A percentile compares a stretch with the other conserved stretches of the same genome.
Conservation (phyloP, 2,329 filamentous ascomycete genomes). For the Pyricularia grisea region DNA sequence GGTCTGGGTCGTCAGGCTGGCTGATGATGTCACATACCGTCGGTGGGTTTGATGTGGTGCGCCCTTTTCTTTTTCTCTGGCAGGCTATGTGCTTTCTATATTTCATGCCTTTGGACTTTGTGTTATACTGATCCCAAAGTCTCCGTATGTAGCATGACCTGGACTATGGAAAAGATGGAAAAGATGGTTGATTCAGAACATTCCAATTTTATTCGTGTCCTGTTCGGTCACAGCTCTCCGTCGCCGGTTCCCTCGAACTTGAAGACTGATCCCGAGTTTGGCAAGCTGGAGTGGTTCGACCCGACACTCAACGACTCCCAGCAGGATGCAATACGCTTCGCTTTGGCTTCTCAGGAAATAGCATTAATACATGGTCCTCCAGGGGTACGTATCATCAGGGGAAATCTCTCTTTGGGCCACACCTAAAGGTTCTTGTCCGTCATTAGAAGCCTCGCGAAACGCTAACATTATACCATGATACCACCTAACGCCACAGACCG, state of each 20-base stretch:
- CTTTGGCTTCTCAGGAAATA: slow-evolving; percentile 70
- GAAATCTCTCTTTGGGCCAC: neutral
- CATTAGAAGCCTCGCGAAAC: neutral
- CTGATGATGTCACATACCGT: slow-evolving; percentile 58
- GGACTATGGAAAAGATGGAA: slow-evolving; percentile 49
- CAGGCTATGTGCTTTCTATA: neutral
- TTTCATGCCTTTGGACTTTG: neutral
- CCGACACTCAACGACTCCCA: slow-evolving; percentile 55
- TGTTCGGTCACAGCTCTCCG: slow-evolving; percentile 50
- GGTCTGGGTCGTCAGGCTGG: slow-evolving; percentile 58
- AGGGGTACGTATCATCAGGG: slow-evolving; percentile 40
- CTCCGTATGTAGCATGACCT: slow-evolving; percentile 45
- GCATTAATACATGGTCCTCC: slow-evolving; percentile 91
- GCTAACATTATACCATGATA: slow-evolving; percentile 9
- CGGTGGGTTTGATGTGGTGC: slow-evolving; percentile 25
- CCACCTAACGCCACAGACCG: slow-evolving; percentile 46
- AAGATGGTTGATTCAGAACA: slow-evolving; percentile 50
- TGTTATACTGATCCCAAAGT: neutral
- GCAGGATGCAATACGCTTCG: slow-evolving; percentile 68
- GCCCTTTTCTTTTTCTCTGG: neutral
- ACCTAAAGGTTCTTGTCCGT: neutral
- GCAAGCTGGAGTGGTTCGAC: slow-evolving; percentile 50
- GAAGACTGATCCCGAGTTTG: slow-evolving; percentile 28
- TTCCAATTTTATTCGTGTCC: slow-evolving; percentile 48
- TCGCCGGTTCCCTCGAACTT: slow-evolving; percentile 35